These are phyloP conservation scores for Crassisporium funariophilum DNA, from an alignment of 768 basidiomycete genomes.

Conservation along the genomic window DNA sequence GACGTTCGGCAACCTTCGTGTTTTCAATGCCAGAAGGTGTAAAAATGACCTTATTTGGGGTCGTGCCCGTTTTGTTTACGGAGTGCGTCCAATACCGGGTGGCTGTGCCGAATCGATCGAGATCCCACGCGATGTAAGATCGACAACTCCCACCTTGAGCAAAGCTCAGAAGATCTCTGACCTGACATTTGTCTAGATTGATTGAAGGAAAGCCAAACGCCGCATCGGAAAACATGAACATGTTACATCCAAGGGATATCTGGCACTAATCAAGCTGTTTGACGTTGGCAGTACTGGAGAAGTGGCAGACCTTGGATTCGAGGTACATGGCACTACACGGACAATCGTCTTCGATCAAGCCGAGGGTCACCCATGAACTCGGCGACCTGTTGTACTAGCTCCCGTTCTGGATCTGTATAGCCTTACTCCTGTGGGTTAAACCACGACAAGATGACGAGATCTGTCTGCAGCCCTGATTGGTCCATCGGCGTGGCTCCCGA, in stretches of 20 bases:
- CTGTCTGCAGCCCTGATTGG: constrained; percentile 30
- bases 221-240: constrained; percentile 25
- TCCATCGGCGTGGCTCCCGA: constrained; percentile 30
- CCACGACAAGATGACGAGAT: constrained; percentile 34
- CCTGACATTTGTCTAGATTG: constrained; percentile 23
- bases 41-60: too few species aligned
- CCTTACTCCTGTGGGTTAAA: constrained; percentile 37
- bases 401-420: constrained; percentile 32
- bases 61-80: constrained; percentile 23
- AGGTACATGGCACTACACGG: constrained; percentile 25
- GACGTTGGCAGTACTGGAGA: constrained; percentile 14
- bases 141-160: constrained; percentile 17
- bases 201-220: constrained; percentile 37
- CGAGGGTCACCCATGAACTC: constrained; percentile 25
- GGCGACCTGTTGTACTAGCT: constrained; percentile 28
- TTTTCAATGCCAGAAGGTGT: too few species aligned
- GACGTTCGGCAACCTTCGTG: too few species aligned
- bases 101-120: constrained; percentile 19
- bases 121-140: constrained; percentile 16
- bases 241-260: constrained; percentile 11
- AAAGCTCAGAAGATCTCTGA: constrained; percentile 19
- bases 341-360: constrained; percentile 29
- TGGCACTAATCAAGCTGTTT: constrained; percentile 28
- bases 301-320: constrained; percentile 7
- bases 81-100: constrained; percentile 16